These are phyloP conservation scores for Pistacia vera DNA, from an alignment of 345 rosid species.

Conservation along the genomic window DNA sequence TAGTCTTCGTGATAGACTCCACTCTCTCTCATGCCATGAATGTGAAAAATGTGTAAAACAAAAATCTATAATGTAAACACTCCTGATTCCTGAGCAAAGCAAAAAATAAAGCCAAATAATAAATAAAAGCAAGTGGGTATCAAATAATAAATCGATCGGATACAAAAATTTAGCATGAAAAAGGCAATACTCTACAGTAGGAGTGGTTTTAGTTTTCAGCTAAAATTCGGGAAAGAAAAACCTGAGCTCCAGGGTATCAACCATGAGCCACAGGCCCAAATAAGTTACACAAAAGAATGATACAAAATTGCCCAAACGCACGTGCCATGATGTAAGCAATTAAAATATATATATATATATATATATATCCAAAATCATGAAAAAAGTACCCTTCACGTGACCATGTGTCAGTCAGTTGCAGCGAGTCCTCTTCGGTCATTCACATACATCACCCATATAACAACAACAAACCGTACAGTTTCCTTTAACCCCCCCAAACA, in stretches of 20 bases:
- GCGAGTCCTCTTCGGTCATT: slow-evolving; percentile 10
- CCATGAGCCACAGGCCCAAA: not conserved
- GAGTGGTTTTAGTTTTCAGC: too few species aligned
- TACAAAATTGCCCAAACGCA: not conserved
- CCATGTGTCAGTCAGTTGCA: slow-evolving; percentile 23
- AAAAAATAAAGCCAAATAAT: too few species aligned
- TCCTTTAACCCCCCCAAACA: slow-evolving; percentile 1
- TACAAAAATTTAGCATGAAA: not conserved
- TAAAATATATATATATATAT: too few species aligned
- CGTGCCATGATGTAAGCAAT: slow-evolving; percentile 16
- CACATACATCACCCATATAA: slow-evolving; percentile 13
- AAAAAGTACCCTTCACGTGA: slow-evolving; percentile 30
- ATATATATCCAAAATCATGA: slow-evolving; percentile 5
- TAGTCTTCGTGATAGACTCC: too few species aligned
- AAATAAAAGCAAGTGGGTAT: not conserved
- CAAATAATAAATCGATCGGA: not conserved
- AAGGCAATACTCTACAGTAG: not conserved
- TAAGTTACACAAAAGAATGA: not conserved
- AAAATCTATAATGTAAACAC: too few species aligned
- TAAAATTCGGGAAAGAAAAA: not conserved
- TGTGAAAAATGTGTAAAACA: too few species aligned
- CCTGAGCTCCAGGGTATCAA: not conserved
- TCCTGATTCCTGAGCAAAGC: too few species aligned
- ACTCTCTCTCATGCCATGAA: too few species aligned
- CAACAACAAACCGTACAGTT: slow-evolving; percentile 8